Conservation (phyloP, 495 filamentous ascomycete species). For the Aspergillus haitiensis region DNA sequence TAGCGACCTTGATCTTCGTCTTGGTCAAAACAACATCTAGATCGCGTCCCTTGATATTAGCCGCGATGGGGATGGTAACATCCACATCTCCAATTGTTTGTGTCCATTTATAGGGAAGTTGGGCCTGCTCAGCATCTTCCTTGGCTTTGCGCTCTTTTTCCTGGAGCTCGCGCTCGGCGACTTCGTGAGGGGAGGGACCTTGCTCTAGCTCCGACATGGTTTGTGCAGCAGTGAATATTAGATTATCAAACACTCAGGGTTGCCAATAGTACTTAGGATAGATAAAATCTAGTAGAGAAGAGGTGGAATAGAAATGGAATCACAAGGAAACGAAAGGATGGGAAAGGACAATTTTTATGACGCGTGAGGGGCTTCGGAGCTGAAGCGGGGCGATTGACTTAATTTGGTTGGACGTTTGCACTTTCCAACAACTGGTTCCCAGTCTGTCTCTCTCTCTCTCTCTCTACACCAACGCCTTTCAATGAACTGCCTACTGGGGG, state of each 20-base stretch:
- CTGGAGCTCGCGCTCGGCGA: constrained; percentile 48
- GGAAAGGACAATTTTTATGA: not conserved
- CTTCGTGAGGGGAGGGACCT: constrained; percentile 53
- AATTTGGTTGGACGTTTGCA: not conserved
- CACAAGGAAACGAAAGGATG: not conserved
- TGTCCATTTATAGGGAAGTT: constrained; percentile 95
- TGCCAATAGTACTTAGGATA: not conserved
- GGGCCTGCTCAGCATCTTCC: constrained; percentile 84
- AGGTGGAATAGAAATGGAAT: not conserved
- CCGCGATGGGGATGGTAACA: constrained; percentile 71
- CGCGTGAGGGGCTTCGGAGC: not conserved
- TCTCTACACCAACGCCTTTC: not conserved
- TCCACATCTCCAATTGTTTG: constrained; percentile 95
- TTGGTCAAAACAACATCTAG: constrained; percentile 81
- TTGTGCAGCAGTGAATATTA: not conserved
- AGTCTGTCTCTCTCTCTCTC: too few relatives aligned
- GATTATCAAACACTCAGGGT: constrained; percentile 20
- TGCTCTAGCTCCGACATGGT: constrained; percentile 28
- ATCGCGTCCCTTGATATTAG: constrained; percentile 80
- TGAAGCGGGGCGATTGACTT: not conserved
- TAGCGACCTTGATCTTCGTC: constrained; percentile 70
- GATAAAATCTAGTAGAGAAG: not conserved
- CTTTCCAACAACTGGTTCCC: not conserved
- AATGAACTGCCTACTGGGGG: not conserved
- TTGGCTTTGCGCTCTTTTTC: constrained; percentile 72